Conservation (phyloP, 768 basidiomycete species). For the Gloeophyllum trabeum region DNA sequence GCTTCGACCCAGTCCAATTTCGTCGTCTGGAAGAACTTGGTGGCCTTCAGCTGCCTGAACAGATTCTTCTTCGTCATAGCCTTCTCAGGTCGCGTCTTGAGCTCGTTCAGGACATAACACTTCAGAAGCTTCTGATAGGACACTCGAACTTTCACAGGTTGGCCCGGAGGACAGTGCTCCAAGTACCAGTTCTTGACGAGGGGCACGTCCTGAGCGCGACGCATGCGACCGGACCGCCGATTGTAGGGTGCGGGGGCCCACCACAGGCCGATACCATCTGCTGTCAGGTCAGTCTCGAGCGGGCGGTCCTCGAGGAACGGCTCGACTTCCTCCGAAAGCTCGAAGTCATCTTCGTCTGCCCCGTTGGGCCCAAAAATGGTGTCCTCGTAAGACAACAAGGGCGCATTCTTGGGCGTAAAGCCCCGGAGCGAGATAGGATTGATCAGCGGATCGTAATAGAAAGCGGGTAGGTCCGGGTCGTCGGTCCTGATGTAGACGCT, state of each 20-base stretch:
- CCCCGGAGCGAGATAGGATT: conserved; percentile 94
- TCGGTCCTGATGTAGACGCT: conserved; percentile 99
- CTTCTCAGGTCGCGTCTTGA: conserved; percentile 83
- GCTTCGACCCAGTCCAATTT: conserved; percentile 99
- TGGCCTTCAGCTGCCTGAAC: conserved; percentile 93
- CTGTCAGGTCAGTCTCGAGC: conserved; percentile 83
- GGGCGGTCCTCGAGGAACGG: conserved; percentile 77
- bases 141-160: conserved; percentile 96
- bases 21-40: conserved; percentile 99
- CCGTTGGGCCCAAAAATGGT: conserved; percentile 83
- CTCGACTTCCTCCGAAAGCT: conserved; percentile 62
- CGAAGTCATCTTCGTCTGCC: conserved; percentile 79
- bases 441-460: conserved; percentile 98
- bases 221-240: conserved; percentile 83
- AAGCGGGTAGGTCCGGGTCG: conserved; percentile 97
- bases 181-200: conserved; percentile 98
- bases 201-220: conserved; percentile 91
- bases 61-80: conserved; percentile 97
- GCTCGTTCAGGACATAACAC: conserved; percentile 89
- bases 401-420: conserved; percentile 69
- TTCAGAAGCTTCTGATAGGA: conserved; percentile 98
- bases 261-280: conserved; percentile 96
- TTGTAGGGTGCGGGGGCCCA: conserved; percentile 97
- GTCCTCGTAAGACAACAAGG: conserved; percentile 83
- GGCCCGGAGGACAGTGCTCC: conserved; percentile 94